Evolutionary conservation across 2,329 filamentous ascomycete genomes (phyloP), one percentile per base, ranked within the genome.

Genomic region (Aureobasidium mangrovei): DNA sequence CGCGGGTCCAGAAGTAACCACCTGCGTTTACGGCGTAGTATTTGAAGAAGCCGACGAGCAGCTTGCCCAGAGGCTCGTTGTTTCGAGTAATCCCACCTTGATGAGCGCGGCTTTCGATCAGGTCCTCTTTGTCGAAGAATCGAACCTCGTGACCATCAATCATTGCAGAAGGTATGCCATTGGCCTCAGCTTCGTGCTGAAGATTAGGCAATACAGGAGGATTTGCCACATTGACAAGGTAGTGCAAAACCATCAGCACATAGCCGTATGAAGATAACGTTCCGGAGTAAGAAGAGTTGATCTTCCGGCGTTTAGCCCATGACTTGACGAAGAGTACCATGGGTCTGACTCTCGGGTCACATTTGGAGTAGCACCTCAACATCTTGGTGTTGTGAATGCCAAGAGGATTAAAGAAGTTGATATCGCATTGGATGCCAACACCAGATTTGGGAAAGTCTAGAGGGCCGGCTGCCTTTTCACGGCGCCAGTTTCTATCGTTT

Each of bases 181-280:
- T 57, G 6, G 57, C 48, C 9, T 58, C 60, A 6, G 60, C 60
- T n/a, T 62, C 61, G 26, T 76, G 70, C 65, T 94, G 89, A 2
- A 96, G 76, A 63, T 96, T 95, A 0, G 87, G 88, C 56, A 88
- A 83, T 18, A 96, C 86, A 53, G 89, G 88, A 0, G 91, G 90
- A 45, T 81, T 75, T 1, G 80, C 86, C 51, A 95, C 69, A 61
- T 95, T 95, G 64, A 93, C 82, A 29, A 95, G 79, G 64, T 91
- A 95, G 69, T 96, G 91, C 12, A 95, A 74, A 4, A 94, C 83
- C 90, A 96, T 95, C 38, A 95, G 73, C 4, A 93, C 88, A 69
- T 91, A 96, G 47, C 91, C 90, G 63, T 95, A 95, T 60, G 87
- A 91, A 51, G 86, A 91, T 18, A 96, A 74, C 0, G 89, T 94